Conservation (phyloP, 371 early-diverging fungal species). For the Smittium mucronatum region DNA sequence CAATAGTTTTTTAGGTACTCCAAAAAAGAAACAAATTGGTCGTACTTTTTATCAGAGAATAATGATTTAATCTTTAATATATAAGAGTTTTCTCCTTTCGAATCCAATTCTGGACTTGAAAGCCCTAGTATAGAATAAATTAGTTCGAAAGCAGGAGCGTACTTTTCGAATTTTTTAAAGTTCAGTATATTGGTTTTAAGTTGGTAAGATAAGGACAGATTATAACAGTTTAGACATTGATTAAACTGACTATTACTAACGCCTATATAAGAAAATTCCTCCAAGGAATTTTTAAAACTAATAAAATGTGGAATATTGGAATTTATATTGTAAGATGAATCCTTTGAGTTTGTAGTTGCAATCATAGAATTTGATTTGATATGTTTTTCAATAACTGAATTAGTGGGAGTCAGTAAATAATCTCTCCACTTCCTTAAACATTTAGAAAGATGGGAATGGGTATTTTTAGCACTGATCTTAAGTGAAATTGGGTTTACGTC, state of each 20-base stretch:
- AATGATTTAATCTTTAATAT: no score
- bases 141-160: neutral
- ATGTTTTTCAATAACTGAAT: slow-evolving; percentile 49
- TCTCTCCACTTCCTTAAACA: slow-evolving; percentile 76
- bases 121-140: neutral
- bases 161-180: neutral
- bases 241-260: neutral
- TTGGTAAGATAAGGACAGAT: neutral
- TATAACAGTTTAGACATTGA: neutral
- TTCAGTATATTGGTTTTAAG: neutral
- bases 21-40: neutral
- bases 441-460: slow-evolving; percentile 81
- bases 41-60: neutral
- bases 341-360: neutral
- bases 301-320: neutral
- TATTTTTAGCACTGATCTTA: slow-evolving; percentile 74
- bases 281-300: neutral
- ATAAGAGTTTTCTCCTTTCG: neutral
- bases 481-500: slow-evolving; percentile 92
- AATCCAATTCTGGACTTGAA: neutral
- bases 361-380: neutral
- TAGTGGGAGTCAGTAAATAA: slow-evolving; percentile 52
- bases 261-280: neutral
- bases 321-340: neutral
- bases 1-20: neutral